Conservation (phyloP, 1,284 basidiomycete genomes). For the Clitocybe nebularis region DNA sequence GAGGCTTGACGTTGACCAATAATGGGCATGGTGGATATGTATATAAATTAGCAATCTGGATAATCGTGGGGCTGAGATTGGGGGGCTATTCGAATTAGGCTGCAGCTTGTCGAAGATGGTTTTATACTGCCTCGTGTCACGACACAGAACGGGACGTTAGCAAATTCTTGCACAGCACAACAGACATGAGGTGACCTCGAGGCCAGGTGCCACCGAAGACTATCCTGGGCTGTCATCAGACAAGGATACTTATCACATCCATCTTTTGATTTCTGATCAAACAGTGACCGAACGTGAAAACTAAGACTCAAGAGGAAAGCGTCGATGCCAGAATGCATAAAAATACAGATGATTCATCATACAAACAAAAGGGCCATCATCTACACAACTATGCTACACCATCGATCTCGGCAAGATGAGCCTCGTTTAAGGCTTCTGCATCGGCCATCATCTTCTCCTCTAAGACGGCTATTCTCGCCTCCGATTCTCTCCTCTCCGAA, state of each 20-base stretch:
- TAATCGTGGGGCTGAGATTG: neutral
- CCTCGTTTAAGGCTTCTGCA: slow-evolving; percentile 80
- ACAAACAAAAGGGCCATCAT: slow-evolving; percentile 9
- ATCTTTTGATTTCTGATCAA: too few species aligned
- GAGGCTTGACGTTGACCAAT: neutral
- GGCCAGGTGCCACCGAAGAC: too few species aligned
- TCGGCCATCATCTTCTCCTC: slow-evolving; percentile 79
- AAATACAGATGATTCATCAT: slow-evolving; percentile 1
- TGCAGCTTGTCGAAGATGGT: neutral
- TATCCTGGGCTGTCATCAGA: too few species aligned
- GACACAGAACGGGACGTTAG: neutral
- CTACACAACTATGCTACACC: slow-evolving; percentile 25
- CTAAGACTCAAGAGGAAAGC: too few species aligned
- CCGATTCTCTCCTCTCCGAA: slow-evolving; percentile 63
- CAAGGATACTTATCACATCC: too few species aligned
- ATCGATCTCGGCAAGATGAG: slow-evolving; percentile 61
- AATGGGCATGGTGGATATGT: slow-evolving; percentile 4
- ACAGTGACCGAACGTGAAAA: too few species aligned
- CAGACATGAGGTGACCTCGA: neutral
- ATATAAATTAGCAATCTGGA: neutral
- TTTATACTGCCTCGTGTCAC: neutral
- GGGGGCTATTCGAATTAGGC: neutral
- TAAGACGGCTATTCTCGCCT: slow-evolving; percentile 54
- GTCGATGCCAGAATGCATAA: too few species aligned
- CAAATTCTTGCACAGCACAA: neutral